These are phyloP conservation scores for Thelephora ganbajun DNA, from an alignment of 768 basidiomycete genomes.

Conservation along the genomic window DNA sequence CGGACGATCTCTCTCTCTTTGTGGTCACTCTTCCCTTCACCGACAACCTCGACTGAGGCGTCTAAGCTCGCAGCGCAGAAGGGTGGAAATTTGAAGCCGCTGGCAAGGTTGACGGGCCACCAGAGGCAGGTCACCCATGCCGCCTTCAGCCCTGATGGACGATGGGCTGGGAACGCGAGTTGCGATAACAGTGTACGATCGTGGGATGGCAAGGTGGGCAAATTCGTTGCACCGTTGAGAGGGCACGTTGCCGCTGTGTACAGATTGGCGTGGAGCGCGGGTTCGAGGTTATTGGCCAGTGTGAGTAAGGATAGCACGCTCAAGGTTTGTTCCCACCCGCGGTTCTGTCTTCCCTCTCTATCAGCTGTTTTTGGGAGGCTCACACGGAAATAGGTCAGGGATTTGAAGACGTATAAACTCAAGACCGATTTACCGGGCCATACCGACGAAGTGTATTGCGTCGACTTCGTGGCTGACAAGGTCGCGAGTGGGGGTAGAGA, in stretches of 20 bases:
- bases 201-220: slow-evolving; percentile 79
- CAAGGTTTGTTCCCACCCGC: slow-evolving; percentile 44
- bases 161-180: slow-evolving; percentile 82
- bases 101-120: slow-evolving; percentile 81
- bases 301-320: slow-evolving; percentile 94
- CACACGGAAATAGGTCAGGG: slow-evolving; percentile 61
- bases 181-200: slow-evolving; percentile 86
- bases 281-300: slow-evolving; percentile 81
- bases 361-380: not conserved
- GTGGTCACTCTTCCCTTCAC: slow-evolving; percentile 68
- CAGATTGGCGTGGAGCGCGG: slow-evolving; percentile 88
- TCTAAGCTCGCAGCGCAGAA: slow-evolving; percentile 22
- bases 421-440: slow-evolving; percentile 91
- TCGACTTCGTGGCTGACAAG: slow-evolving; percentile 98
- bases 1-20: slow-evolving; percentile 98
- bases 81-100: slow-evolving; percentile 46
- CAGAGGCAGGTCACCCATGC: slow-evolving; percentile 92
- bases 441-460: slow-evolving; percentile 96
- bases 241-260: slow-evolving; percentile 95
- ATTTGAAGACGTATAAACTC: slow-evolving; percentile 92
- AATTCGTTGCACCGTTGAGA: slow-evolving; percentile 80
- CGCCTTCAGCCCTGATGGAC: slow-evolving; percentile 87
- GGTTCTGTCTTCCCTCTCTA: not conserved
- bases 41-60: slow-evolving; percentile 18
- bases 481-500: slow-evolving; percentile 96